Evolutionary conservation across 768 basidiomycete genomes (phyloP).

Genomic region (Tulasnella sp.): DNA sequence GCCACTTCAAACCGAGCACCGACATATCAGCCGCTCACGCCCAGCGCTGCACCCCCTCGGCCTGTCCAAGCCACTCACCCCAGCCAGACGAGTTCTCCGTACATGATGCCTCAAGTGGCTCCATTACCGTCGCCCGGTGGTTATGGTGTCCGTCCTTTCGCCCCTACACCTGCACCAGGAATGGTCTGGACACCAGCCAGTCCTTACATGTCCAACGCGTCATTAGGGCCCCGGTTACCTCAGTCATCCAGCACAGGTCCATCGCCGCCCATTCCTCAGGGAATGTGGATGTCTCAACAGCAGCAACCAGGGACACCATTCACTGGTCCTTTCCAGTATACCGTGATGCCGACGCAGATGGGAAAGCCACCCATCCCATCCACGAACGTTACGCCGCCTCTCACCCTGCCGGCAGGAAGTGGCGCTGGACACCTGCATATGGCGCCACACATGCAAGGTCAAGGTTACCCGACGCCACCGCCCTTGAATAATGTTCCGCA

Average conservation of each 20-base stretch:
- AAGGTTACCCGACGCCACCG: background rate
- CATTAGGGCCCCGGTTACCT: background rate
- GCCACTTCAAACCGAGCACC: background rate
- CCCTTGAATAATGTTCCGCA: too few relatives aligned
- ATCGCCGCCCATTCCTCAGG: background rate
- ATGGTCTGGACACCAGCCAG: constrained; percentile 6
- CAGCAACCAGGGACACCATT: background rate
- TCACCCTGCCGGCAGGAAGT: background rate
- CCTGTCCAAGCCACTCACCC: background rate
- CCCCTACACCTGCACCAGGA: background rate
- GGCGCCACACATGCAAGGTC: background rate
- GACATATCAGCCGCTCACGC: background rate
- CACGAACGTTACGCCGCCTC: background rate
- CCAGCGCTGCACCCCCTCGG: background rate
- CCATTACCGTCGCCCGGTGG: background rate
- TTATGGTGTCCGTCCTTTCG: background rate
- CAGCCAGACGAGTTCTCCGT: background rate
- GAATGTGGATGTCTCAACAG: constrained; percentile 2
- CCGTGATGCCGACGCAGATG: background rate
- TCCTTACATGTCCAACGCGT: background rate
- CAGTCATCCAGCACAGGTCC: background rate
- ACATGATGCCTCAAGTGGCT: background rate
- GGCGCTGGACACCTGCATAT: background rate
- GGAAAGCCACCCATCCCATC: background rate
- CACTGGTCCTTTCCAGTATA: background rate